phyloP scores from a whole-genome alignment of 495 filamentous ascomycete genomes.

The Bryoglossum gracile region DNA sequence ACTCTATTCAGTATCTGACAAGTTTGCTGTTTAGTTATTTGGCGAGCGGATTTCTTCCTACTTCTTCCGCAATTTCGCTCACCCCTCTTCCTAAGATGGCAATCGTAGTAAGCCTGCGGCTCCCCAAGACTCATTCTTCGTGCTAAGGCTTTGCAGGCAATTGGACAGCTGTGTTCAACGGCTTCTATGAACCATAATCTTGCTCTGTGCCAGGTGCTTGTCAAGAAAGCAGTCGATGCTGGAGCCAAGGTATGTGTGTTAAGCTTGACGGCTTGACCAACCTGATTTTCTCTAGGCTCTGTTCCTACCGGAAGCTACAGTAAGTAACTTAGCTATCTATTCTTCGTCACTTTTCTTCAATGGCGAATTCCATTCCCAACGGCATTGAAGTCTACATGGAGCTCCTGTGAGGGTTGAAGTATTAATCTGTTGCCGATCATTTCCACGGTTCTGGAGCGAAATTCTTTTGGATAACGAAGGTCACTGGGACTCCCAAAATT shows the following conservation, averaged over 20 bases:
- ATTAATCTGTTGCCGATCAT: no score
- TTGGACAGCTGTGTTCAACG: slow-evolving; percentile 84
- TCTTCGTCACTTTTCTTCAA: neutral
- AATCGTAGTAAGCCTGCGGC: slow-evolving; percentile 13
- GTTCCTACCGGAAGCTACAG: slow-evolving; percentile 87
- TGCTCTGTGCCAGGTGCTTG: slow-evolving; percentile 60
- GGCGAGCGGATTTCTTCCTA: no score
- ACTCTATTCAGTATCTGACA: no score
- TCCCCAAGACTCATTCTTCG: neutral
- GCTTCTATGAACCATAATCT: slow-evolving; percentile 73
- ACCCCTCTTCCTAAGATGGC: no score
- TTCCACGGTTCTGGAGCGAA: no score
- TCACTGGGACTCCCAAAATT: no score
- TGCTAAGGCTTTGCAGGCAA: slow-evolving; percentile 47
- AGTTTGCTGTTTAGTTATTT: no score
- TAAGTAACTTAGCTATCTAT: slow-evolving; percentile 1
- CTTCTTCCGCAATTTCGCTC: no score
- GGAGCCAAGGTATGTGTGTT: slow-evolving; percentile 62
- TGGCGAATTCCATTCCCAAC: no score
- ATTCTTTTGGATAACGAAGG: no score
- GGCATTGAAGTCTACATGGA: no score
- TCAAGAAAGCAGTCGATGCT: slow-evolving; percentile 62
- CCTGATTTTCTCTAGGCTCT: slow-evolving; percentile 48
- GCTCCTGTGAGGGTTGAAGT: no score
- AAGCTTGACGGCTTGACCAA: neutral